Base-by-base conservation (phyloP, 371 early-diverging fungal species). In the Mortierella sp. region DNA sequence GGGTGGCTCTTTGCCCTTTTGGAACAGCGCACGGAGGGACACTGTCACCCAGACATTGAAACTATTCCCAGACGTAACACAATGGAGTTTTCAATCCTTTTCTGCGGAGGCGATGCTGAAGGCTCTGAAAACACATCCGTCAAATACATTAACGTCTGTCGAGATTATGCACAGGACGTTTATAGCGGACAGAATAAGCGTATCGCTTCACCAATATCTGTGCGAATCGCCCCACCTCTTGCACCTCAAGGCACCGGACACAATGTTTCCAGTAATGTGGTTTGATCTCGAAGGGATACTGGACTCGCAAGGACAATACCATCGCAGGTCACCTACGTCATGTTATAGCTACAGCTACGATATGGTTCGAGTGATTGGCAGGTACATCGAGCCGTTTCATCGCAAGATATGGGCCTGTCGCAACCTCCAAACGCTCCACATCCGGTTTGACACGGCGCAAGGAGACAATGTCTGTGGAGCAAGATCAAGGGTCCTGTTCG, bases 341-440 rank as follows among this genome's bases (percentile, higher is more conserved):
- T 48, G 14, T 4, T 34, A 34, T 34, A 34, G 7, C 7, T 34
- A 34, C 34, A 34, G 34, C 34, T 34, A 34, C 34, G 34, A 34
- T 4, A 34, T 34, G 34, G 34, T 34, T 34, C 34, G 34, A 34
- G 34, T 34, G 10, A 4, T 34, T 34, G 49, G 49, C 2, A 48
- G 27, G 26, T 3, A 21, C 26, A 51, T 51, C n/a, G 52, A 51
- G 5, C 54, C 39, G 23, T 39, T 19, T 10, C 23, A 54, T 9
- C 54, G 41, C 42, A 54, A 42, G 42, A 39, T 54, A 16, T 54
- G 54, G 54, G 39, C 54, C n/a, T 54, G 54, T 23, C 54, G 54
- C 16, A 41, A 26, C 26, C 54, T 54, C 21, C 38, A 24, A 14
- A 54, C 42, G 5, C 24, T 54, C 6, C 54, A 41, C 16, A 3